Evolutionary conservation across 148 eudicot species (phyloP), one percentile per base, ranked within the genome.

Genomic region (Diospyros lotus): DNA sequence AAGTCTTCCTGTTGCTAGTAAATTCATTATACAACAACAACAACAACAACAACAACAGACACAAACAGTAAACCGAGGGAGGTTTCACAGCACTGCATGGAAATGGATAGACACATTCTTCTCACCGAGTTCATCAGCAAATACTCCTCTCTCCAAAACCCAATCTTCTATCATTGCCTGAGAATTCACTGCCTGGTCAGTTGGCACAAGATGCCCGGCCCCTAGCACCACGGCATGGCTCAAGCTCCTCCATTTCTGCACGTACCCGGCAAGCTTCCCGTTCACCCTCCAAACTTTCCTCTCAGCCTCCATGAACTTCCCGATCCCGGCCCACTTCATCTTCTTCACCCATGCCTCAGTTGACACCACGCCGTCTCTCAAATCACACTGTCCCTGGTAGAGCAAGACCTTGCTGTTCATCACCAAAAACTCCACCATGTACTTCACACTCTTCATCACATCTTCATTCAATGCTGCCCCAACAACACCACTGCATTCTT

Each of bases 181-280:
- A 67, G 90, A 86, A 72, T 88, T 79, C 67, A 89, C 78, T n/a
- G 84, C 76, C 65, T 94, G 98, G 80, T 92, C 96, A 73, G 85
- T 77, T 18, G 96, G 97, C 85, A 90, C 92, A 58, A 90, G 82
- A 89, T 95, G 98, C 0, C 98, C 97, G 62, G 97, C 97, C 65
- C 82, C 91, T 79, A 88, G 75, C 14, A 92, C 96, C 68, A 92
- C 89, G 51, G 75, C 96, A 76, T 90, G 84, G 66, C 87, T 90
- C 84, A 94, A 80, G 58, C 84, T 90, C 72, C 58, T 77, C 92
- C 88, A 92, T 78, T 82, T 94, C 84, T 92, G 98, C 80, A 94
- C 94, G 84, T 85, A 94, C 6, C 98, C 98, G 11, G 94, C 97
- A 40, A 90, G 78, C 75, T 76, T 75, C 64, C 76, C 89, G 14